phyloP scores from a whole-genome alignment of 768 basidiomycete species.

The Pleurotus tuoliensis region DNA sequence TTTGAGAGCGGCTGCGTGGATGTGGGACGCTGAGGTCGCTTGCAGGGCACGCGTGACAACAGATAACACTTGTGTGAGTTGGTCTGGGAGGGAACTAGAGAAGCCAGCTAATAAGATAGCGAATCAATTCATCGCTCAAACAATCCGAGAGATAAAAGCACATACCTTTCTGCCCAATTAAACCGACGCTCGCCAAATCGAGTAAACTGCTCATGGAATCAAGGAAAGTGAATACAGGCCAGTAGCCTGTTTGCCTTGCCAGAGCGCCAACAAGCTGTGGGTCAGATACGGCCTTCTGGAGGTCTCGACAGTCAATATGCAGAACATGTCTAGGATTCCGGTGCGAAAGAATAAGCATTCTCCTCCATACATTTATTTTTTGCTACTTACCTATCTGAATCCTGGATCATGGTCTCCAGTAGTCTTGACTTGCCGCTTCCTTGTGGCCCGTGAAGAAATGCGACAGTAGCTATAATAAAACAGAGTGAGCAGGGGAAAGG shows the following conservation, averaged over 20 bases:
- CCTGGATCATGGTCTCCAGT: constrained; percentile 48
- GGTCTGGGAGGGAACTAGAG: constrained; percentile 72
- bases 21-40: constrained; percentile 49
- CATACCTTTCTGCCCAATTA: constrained; percentile 93
- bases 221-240: constrained; percentile 84
- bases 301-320: constrained; percentile 78
- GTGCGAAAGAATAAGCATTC: background rate
- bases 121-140: background rate
- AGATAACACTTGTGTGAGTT: constrained; percentile 80
- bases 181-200: constrained; percentile 86
- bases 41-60: constrained; percentile 73
- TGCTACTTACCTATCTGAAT: constrained; percentile 45
- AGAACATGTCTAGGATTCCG: constrained; percentile 54
- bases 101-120: constrained; percentile 60
- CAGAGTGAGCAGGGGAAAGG: background rate
- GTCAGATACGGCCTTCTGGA: constrained; percentile 70
- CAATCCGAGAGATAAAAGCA: background rate
- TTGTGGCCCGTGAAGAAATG: constrained; percentile 80
- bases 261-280: constrained; percentile 61
- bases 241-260: constrained; percentile 83
- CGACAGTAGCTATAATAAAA: constrained; percentile 51
- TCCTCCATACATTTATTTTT: background rate
- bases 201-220: constrained; percentile 78
- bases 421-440: constrained; percentile 75
- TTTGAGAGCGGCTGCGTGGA: constrained; percentile 35